Conservation (phyloP, 2,329 filamentous ascomycete genomes). For the Xylaria hypoxylon region DNA sequence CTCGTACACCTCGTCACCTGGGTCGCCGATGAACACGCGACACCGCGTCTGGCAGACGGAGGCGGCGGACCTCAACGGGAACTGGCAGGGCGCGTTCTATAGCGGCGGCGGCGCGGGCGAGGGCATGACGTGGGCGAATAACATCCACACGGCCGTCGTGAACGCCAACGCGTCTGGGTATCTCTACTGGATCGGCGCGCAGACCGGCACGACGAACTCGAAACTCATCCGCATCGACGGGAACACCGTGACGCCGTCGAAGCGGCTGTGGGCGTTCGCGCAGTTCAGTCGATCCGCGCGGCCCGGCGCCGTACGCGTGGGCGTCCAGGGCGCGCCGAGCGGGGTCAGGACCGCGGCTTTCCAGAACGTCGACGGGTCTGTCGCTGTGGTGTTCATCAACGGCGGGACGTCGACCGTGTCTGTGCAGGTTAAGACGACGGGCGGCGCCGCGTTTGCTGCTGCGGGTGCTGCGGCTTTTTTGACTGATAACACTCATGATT, state of each 20-base stretch:
- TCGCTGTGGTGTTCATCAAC: slow-evolving; percentile 42
- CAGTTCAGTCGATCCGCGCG: slow-evolving; percentile 40
- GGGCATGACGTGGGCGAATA: slow-evolving; percentile 49
- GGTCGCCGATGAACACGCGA: slow-evolving; percentile 43
- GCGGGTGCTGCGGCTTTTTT: slow-evolving; percentile 34
- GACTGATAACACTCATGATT: slow-evolving; percentile 42
- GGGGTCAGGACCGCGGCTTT: slow-evolving; percentile 37
- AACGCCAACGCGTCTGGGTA: slow-evolving; percentile 60
- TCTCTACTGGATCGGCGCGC: slow-evolving; percentile 55
- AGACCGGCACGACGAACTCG: slow-evolving; percentile 39
- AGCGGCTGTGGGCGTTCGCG: slow-evolving; percentile 38
- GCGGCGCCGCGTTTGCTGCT: slow-evolving; percentile 30
- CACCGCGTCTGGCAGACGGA: slow-evolving; percentile 62
- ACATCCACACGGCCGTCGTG: slow-evolving; percentile 57
- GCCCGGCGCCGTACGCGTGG: slow-evolving; percentile 37
- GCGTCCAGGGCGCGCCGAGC: slow-evolving; percentile 33
- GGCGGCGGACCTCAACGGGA: slow-evolving; percentile 54
- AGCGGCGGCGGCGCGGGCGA: slow-evolving; percentile 56
- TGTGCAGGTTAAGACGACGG: slow-evolving; percentile 31
- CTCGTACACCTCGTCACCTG: slow-evolving; percentile 48
- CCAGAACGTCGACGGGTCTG: slow-evolving; percentile 39
- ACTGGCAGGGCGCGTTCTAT: slow-evolving; percentile 56
- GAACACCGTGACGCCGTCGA: slow-evolving; percentile 29
- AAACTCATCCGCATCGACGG: slow-evolving; percentile 38
- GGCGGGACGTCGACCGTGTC: slow-evolving; percentile 28